Evolutionary conservation across 352 stramenopile species (phyloP).

Genomic region (Pythium rhizo-oryzae): DNA sequence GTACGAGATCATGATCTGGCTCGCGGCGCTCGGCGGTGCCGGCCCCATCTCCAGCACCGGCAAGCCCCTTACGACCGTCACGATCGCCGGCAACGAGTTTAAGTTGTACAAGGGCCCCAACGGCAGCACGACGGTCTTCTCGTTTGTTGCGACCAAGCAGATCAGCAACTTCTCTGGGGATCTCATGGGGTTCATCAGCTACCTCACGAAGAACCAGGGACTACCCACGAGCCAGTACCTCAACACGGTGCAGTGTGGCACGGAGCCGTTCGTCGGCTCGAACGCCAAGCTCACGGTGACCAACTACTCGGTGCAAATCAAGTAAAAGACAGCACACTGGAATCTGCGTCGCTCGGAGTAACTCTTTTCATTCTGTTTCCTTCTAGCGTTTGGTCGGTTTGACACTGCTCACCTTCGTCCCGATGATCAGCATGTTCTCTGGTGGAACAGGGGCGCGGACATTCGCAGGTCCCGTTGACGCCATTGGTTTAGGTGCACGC

Average conservation of each 20-base stretch:
- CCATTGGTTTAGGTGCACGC: too few relatives aligned
- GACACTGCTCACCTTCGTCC: too few relatives aligned
- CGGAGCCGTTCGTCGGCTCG: slow-evolving; percentile 21
- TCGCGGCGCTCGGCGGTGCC: slow-evolving; percentile 35
- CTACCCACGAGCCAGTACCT: slow-evolving; percentile 25
- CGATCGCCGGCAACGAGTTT: slow-evolving; percentile 12
- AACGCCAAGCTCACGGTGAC: slow-evolving; percentile 23
- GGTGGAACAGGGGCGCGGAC: too few relatives aligned
- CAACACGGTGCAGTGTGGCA: slow-evolving; percentile 28
- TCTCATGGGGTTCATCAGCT: slow-evolving; percentile 34
- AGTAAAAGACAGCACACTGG: too few relatives aligned
- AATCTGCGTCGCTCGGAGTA: too few relatives aligned
- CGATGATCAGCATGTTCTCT: too few relatives aligned
- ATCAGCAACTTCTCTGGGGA: slow-evolving; percentile 40
- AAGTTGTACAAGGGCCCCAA: slow-evolving; percentile 41
- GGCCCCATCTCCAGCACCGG: slow-evolving; percentile 38
- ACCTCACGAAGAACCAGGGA: slow-evolving; percentile 23
- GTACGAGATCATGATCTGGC: slow-evolving; percentile 45
- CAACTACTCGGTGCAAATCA: slow-evolving; percentile 21
- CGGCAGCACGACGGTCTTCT: slow-evolving; percentile 43
- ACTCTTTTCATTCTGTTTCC: too few relatives aligned
- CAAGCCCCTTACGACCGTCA: slow-evolving; percentile 34
- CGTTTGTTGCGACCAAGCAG: slow-evolving; percentile 35
- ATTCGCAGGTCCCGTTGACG: too few relatives aligned
- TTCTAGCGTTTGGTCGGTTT: too few relatives aligned